phyloP scores from a whole-genome alignment of 345 rosid genomes.

The Syzygium oleosum region DNA sequence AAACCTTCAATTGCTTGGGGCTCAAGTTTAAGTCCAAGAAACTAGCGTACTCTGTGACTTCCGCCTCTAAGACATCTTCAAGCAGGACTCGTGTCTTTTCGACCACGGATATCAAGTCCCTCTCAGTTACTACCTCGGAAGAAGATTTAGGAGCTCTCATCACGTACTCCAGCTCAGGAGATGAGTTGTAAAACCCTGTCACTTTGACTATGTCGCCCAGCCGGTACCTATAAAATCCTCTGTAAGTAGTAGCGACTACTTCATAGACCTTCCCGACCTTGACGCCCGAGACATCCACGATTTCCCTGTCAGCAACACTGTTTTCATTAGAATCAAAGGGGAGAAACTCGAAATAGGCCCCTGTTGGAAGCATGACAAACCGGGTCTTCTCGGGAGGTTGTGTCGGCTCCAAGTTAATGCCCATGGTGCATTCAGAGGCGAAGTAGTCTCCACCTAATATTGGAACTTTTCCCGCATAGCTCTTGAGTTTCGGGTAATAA shows the following conservation, averaged over 20 bases:
- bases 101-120: conserved; percentile 27
- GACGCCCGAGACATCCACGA: conserved; percentile 25
- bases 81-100: conserved; percentile 20
- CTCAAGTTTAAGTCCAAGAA: conserved; percentile 14
- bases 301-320: conserved; percentile 12
- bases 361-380: conserved; percentile 35
- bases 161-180: conserved; percentile 35
- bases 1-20: conserved; percentile 23
- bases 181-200: conserved; percentile 32
- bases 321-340: conserved; percentile 17
- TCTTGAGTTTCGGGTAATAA: conserved; percentile 30
- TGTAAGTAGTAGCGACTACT: conserved; percentile 33
- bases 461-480: conserved; percentile 28
- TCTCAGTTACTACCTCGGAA: conserved; percentile 25
- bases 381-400: conserved; percentile 31
- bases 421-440: conserved; percentile 39
- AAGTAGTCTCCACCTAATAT: conserved; percentile 40
- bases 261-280: conserved; percentile 41
- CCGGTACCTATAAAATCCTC: conserved; percentile 38
- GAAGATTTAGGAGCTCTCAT: conserved; percentile 38
- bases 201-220: conserved; percentile 41
- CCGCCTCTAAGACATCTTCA: conserved; percentile 14
- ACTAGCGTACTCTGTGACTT: conserved; percentile 24
- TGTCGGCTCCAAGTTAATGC: conserved; percentile 27
- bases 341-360: conserved; percentile 44